These are phyloP conservation scores for Candida anutae DNA, from an alignment of 1,139 yeast species.

Conservation along the genomic window DNA sequence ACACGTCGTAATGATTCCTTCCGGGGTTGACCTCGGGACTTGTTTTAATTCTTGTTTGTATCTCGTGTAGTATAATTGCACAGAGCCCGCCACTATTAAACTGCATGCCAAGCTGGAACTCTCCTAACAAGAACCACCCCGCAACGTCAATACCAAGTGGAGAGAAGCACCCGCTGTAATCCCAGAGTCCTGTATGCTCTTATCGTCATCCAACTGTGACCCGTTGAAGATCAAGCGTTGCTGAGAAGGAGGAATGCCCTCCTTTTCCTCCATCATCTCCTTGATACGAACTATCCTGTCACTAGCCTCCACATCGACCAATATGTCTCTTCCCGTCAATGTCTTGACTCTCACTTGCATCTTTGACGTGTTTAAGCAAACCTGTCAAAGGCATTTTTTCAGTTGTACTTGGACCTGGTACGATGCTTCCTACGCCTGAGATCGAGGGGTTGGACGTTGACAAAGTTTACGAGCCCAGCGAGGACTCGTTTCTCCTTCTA, in stretches of 20 bases:
- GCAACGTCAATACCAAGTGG: conserved; percentile 80
- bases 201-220: conserved; percentile 80
- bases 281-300: conserved; percentile 78
- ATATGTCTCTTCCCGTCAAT: conserved; percentile 78
- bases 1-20: too few relatives aligned
- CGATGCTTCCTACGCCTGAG: conserved; percentile 38
- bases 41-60: too few relatives aligned
- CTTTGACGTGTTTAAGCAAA: conserved; percentile 4
- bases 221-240: conserved; percentile 89
- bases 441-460: conserved; percentile 24
- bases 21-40: too few relatives aligned
- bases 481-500: conserved; percentile 75
- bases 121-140: conserved; percentile 73
- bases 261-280: conserved; percentile 92
- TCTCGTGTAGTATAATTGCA: too few relatives aligned
- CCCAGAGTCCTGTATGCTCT: conserved; percentile 61
- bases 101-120: too few relatives aligned
- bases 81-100: too few relatives aligned
- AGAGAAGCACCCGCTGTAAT: conserved; percentile 70
- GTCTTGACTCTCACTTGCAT: conserved; percentile 72
- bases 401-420: neutral
- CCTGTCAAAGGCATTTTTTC: conserved; percentile 8
- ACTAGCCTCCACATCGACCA: conserved; percentile 68
- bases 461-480: conserved; percentile 85
- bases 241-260: conserved; percentile 95